Evolutionary conservation across 169 alveolate genomes (phyloP), one percentile per base, ranked within the genome.

Genomic region (Perkinsus chesapeaki): DNA sequence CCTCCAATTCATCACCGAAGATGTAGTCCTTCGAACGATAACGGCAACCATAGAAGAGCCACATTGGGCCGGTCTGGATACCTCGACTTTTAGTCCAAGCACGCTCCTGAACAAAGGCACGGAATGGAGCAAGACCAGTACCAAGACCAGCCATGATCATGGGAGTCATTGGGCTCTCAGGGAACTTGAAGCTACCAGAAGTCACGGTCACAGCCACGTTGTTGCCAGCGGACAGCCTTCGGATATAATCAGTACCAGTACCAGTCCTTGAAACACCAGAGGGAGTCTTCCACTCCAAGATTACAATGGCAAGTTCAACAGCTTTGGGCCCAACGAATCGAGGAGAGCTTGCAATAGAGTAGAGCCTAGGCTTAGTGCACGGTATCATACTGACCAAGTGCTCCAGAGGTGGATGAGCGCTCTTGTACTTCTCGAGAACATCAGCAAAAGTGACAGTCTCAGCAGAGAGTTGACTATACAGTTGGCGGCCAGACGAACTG

Each of bases 101-200:
- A 31, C 95, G 94, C 93, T 96, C 95, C 91, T 96, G 94, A 82
- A 96, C 82, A 72, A 96, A 96, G 73, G 97, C 96, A 48, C 96
- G 94, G 94, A 94, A 96, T 39, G 97, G 97, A 31, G 96, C 96
- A 38, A 96, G 93, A 16, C 97, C 97, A 43, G 96, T 96, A 34
- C 97, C 97, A 92, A 96, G 94, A 91, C 96, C 93, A 48, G 96
- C 95, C 97, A 96, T 95, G 72, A 96, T 93, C 48, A 96, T 91
- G 39, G 97, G 97, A 12, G 92, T 92, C 39, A 48, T 92, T 39
- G 93, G 73, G 92, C 95, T 94, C 23, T 39, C 39, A n/a, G 97
- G 97, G 72, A 96, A 93, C 37, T 94, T 95, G 94, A 96, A 96
- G 82, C 95, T 94, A 16, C 82, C 82, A 60, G 82, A 60, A 60